Evolutionary conservation across 2,329 filamentous ascomycete species (phyloP).

Genomic region (Fusarium siculi): DNA sequence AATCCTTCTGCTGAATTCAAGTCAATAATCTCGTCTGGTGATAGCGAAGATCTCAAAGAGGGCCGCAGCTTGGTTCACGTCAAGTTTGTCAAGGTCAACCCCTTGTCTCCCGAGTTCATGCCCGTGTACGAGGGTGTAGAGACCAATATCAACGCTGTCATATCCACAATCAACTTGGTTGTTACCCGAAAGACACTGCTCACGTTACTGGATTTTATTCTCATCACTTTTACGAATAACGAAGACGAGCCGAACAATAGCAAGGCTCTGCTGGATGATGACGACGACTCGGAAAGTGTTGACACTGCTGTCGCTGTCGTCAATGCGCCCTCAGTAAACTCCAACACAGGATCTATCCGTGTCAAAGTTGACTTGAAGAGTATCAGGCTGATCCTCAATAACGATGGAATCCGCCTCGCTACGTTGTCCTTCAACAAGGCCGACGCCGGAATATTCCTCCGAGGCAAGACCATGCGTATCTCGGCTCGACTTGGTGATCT

Average conservation of each 20-base stretch:
- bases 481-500: conserved; percentile 88
- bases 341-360: conserved; percentile 77
- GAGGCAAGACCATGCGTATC: conserved; percentile 86
- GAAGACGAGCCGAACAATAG: conserved; percentile 53
- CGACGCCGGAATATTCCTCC: conserved; percentile 88
- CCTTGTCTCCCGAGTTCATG: conserved; percentile 91
- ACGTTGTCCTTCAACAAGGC: conserved; percentile 93
- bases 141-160: conserved; percentile 87
- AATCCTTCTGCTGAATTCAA: conserved; percentile 91
- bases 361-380: conserved; percentile 95
- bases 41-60: conserved; percentile 76
- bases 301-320: conserved; percentile 50
- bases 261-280: conserved; percentile 52
- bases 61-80: conserved; percentile 86
- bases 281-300: conserved; percentile 48
- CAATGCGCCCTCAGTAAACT: conserved; percentile 47
- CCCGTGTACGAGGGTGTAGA: conserved; percentile 92
- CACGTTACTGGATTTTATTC: conserved; percentile 91
- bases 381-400: conserved; percentile 94
- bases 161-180: conserved; percentile 96
- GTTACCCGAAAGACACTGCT: conserved; percentile 93
- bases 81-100: conserved; percentile 90
- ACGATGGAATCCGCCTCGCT: conserved; percentile 93
- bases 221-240: conserved; percentile 85
- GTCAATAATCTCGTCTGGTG: conserved; percentile 91